Evolutionary conservation across 2,329 filamentous ascomycete species (phyloP).

Genomic region (Sclerotinia spermophila): DNA sequence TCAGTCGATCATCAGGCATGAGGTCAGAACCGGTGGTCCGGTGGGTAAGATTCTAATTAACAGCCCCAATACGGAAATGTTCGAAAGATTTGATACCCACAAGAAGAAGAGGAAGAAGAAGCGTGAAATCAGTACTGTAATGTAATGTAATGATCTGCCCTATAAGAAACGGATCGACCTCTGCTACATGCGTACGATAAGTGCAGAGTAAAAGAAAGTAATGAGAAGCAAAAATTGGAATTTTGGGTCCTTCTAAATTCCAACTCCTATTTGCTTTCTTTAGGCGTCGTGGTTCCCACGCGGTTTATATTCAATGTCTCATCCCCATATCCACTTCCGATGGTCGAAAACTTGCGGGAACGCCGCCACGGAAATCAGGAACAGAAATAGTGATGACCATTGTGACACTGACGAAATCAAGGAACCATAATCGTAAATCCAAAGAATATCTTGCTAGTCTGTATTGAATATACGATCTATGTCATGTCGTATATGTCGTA

Average conservation of each 20-base stretch:
- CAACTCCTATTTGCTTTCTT: background rate
- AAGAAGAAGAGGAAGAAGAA: background rate
- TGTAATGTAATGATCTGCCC: background rate
- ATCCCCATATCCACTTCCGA: slow-evolving; percentile 14
- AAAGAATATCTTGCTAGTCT: background rate
- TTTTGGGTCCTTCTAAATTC: background rate
- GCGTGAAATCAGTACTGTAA: background rate
- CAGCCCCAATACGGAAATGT: background rate
- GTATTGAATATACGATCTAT: background rate
- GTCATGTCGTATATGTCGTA: background rate
- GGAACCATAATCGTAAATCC: background rate
- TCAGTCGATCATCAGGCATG: background rate
- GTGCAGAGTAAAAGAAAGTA: background rate
- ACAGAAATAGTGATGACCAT: background rate
- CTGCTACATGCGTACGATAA: slow-evolving; percentile 1
- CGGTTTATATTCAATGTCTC: slow-evolving; percentile 10
- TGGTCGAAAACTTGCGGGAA: background rate
- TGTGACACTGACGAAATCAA: background rate
- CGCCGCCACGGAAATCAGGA: background rate
- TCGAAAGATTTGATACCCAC: background rate
- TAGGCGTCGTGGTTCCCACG: background rate
- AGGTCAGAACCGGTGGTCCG: slow-evolving; percentile 8
- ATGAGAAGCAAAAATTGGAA: background rate
- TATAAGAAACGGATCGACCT: background rate
- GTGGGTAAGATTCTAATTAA: slow-evolving; percentile 4